phyloP scores from a whole-genome alignment of 1,284 basidiomycete genomes.

The Malassezia cuniculi region DNA sequence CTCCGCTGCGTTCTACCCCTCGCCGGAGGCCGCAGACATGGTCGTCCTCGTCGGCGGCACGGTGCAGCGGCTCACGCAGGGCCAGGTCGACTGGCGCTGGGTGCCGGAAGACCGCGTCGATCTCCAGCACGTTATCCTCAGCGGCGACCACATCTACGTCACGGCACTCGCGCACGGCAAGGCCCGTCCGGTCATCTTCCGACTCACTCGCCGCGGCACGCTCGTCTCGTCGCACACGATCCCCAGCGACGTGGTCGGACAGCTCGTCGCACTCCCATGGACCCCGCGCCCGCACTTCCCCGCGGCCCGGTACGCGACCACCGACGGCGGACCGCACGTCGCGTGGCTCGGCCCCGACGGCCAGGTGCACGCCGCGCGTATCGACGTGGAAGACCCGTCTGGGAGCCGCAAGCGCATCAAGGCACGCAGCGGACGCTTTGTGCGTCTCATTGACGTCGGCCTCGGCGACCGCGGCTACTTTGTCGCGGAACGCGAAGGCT shows the following conservation, averaged over 20 bases:
- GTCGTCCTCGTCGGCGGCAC: not conserved
- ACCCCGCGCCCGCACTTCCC: slow-evolving; percentile 19
- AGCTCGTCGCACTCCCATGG: slow-evolving; percentile 22
- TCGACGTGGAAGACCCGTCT: slow-evolving; percentile 14
- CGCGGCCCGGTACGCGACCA: slow-evolving; percentile 5
- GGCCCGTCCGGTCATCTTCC: slow-evolving; percentile 11
- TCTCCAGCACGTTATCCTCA: slow-evolving; percentile 11
- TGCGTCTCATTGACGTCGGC: slow-evolving; percentile 22
- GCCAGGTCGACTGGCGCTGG: slow-evolving; percentile 5
- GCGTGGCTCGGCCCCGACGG: slow-evolving; percentile 35
- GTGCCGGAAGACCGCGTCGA: slow-evolving; percentile 1
- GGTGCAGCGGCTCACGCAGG: slow-evolving; percentile 1
- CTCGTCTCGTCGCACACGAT: slow-evolving; percentile 21
- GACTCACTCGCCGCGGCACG: slow-evolving; percentile 21
- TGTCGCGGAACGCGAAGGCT: slow-evolving; percentile 25
- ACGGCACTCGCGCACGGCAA: slow-evolving; percentile 1
- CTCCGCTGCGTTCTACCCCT: too few relatives aligned
- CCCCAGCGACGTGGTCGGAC: slow-evolving; percentile 14
- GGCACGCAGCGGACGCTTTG: slow-evolving; percentile 6
- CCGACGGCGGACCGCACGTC: slow-evolving; percentile 27
- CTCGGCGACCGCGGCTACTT: slow-evolving; percentile 31
- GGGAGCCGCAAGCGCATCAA: slow-evolving; percentile 14
- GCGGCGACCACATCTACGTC: slow-evolving; percentile 22
- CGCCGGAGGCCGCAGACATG: not conserved
- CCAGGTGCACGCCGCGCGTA: slow-evolving; percentile 20